Conservation (phyloP, 257 asterid genomes). For the Rhazya stricta region DNA sequence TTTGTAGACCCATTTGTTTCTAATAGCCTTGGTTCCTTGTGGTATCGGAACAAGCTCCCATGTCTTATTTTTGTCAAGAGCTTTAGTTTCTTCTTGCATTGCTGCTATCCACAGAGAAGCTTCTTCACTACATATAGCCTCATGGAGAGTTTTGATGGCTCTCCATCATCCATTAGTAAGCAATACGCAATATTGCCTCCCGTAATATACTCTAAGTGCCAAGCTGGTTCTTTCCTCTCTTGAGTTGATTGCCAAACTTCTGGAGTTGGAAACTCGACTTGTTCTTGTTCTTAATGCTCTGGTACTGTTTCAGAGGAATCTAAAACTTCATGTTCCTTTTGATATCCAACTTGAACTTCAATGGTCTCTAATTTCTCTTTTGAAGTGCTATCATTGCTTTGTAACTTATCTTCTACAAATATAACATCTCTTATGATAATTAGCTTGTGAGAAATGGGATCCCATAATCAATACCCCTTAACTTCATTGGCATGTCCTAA, state of each 20-base stretch:
- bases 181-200: constrained; percentile 17
- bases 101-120: constrained; percentile 12
- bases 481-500: too few species aligned
- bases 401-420: neutral
- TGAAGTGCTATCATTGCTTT: neutral
- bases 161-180: constrained; percentile 19
- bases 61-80: too few species aligned
- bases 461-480: constrained; percentile 15
- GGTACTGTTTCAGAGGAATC: neutral
- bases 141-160: constrained; percentile 14
- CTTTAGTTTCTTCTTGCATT: constrained; percentile 21
- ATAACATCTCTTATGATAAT: constrained; percentile 3
- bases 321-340: neutral
- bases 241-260: constrained; percentile 4
- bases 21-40: too few species aligned
- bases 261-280: too few species aligned
- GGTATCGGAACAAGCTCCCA: too few species aligned
- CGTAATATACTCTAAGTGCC: constrained; percentile 14
- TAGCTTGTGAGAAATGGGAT: constrained; percentile 9
- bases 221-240: constrained; percentile 6
- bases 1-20: constrained; percentile 7
- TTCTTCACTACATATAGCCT: constrained; percentile 1
- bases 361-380: neutral
- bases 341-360: neutral
- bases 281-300: neutral